These are phyloP conservation scores for Colletotrichum nymphaeae DNA, from an alignment of 2,329 filamentous ascomycete species.

Conservation along the genomic window DNA sequence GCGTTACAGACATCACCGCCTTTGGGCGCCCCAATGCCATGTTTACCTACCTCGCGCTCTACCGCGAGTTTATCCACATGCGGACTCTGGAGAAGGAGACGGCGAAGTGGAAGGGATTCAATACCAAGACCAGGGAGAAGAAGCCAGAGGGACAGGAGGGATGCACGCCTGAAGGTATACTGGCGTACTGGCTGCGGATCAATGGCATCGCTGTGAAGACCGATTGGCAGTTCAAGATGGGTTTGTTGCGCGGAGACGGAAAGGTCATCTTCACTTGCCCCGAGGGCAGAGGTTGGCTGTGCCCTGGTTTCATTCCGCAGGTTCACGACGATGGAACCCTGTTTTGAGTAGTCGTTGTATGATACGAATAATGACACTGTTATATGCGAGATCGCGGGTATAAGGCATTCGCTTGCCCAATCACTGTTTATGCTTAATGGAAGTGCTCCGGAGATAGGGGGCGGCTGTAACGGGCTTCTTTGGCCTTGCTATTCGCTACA, in stretches of 20 bases:
- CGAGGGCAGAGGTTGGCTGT: slow-evolving; percentile 30
- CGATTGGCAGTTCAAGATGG: slow-evolving; percentile 38
- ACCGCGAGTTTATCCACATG: slow-evolving; percentile 34
- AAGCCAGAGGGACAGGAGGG: slow-evolving; percentile 27
- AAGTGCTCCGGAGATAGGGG: neutral
- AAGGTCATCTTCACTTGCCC: slow-evolving; percentile 37
- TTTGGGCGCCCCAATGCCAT: slow-evolving; percentile 36
- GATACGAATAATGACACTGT: neutral
- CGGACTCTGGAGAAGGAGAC: slow-evolving; percentile 27
- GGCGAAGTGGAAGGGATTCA: slow-evolving; percentile 36
- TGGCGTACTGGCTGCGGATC: slow-evolving; percentile 37
- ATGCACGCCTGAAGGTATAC: slow-evolving; percentile 36
- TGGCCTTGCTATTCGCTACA: neutral
- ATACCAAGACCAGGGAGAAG: slow-evolving; percentile 34
- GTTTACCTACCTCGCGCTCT: slow-evolving; percentile 37
- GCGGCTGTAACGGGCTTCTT: neutral
- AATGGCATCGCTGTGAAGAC: slow-evolving; percentile 38
- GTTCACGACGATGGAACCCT: slow-evolving; percentile 32
- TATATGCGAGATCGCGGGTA: neutral
- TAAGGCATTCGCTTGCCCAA: neutral
- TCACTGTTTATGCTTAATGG: no score
- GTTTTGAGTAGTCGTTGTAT: slow-evolving; percentile 2
- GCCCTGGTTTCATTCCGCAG: slow-evolving; percentile 33
- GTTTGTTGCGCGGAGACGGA: slow-evolving; percentile 32
- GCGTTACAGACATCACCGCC: slow-evolving; percentile 38